These are phyloP conservation scores for Epichloe gansuensis DNA, from an alignment of 2,329 filamentous ascomycete species.

Conservation along the genomic window DNA sequence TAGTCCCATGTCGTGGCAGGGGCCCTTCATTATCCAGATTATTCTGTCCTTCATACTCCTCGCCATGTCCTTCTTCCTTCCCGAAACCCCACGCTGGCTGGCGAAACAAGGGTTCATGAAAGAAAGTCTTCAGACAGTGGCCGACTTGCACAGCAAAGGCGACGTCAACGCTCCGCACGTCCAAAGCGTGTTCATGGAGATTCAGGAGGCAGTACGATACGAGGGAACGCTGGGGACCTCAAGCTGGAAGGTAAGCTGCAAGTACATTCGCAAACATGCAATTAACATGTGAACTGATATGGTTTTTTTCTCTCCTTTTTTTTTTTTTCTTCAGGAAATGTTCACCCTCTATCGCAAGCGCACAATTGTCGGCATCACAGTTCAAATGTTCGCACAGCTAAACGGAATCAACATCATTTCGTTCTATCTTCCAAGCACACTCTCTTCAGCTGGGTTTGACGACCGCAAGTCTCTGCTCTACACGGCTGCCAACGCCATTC, in stretches of 20 bases:
- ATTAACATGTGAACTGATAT: neutral
- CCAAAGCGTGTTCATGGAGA: slow-evolving; percentile 19
- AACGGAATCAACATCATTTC: slow-evolving; percentile 30
- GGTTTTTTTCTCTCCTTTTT: neutral
- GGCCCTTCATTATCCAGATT: slow-evolving; percentile 9
- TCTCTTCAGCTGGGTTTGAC: slow-evolving; percentile 23
- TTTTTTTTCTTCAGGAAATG: slow-evolving; percentile 19
- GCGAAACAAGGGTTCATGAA: slow-evolving; percentile 20
- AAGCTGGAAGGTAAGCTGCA: slow-evolving; percentile 1
- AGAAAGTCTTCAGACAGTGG: slow-evolving; percentile 25
- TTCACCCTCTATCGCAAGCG: slow-evolving; percentile 28
- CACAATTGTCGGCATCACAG: slow-evolving; percentile 27
- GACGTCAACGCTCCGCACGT: slow-evolving; percentile 21
- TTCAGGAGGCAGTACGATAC: slow-evolving; percentile 5
- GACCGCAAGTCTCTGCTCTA: slow-evolving; percentile 24
- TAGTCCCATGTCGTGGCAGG: slow-evolving; percentile 7
- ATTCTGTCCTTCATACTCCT: slow-evolving; percentile 7
- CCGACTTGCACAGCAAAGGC: slow-evolving; percentile 24
- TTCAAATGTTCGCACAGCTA: slow-evolving; percentile 27
- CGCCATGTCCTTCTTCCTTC: slow-evolving; percentile 11
- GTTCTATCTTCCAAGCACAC: slow-evolving; percentile 26
- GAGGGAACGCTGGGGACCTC: slow-evolving; percentile 6
- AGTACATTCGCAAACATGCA: no score
- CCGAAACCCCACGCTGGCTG: slow-evolving; percentile 27
- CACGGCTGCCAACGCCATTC: slow-evolving; percentile 26